phyloP scores from a whole-genome alignment of 331 rosid species.

The Malus hybrid region DNA sequence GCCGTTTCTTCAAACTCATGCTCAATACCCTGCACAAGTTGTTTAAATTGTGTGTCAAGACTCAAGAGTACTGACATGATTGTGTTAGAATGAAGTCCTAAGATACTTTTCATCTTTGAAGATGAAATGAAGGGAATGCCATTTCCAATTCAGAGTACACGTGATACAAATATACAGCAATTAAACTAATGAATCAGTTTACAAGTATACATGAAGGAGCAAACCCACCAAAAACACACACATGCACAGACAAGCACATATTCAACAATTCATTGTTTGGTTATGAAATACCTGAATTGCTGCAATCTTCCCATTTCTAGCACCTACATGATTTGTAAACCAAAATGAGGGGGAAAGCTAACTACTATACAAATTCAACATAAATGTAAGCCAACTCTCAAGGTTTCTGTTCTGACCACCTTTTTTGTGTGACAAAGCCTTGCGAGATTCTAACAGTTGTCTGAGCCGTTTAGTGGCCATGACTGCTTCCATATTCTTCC shows the following conservation, averaged over 20 bases:
- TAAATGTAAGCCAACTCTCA: conserved; percentile 10
- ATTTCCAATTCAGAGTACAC: not conserved
- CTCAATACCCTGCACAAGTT: conserved; percentile 54
- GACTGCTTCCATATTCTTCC: conserved; percentile 80
- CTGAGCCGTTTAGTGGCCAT: conserved; percentile 54
- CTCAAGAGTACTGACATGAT: not conserved
- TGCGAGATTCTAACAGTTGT: conserved; percentile 62
- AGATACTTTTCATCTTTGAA: not conserved
- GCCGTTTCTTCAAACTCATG: conserved; percentile 48
- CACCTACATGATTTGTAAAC: conserved; percentile 42
- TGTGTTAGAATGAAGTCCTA: not conserved
- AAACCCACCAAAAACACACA: not conserved
- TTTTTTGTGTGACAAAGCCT: conserved; percentile 34
- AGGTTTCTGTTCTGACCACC: conserved; percentile 35
- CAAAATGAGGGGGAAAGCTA: not conserved
- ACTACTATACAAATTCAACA: not conserved
- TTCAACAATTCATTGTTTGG: not conserved
- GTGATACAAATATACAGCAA: not conserved
- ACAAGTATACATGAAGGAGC: not conserved
- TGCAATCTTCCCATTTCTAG: conserved; percentile 29
- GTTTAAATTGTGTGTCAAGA: not conserved
- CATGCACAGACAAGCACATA: conserved; percentile 1
- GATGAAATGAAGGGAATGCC: not conserved
- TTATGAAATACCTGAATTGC: conserved; percentile 47
- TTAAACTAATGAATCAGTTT: not conserved